Base-by-base conservation (phyloP, 2,329 filamentous ascomycete genomes). In the Colletotrichum sidae region DNA sequence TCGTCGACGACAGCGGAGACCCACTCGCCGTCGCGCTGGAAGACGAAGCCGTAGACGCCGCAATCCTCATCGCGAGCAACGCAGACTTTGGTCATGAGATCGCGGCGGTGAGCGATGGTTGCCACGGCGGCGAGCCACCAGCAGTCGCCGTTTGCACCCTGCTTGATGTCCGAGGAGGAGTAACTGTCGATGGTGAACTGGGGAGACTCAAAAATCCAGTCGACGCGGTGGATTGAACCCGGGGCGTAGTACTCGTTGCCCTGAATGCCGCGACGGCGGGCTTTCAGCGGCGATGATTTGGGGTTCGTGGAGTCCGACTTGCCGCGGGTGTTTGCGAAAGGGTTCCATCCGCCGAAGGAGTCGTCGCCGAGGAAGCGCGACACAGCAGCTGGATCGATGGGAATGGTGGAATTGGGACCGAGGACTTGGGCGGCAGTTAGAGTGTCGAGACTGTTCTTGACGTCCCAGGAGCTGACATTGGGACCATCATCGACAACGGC, bases 11-110 rank as follows among this genome's bases (percentile, higher is more conserved):
- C 88, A 45, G 88, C 88, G 33, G 88, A 87, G 52, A 90, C 84
- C 90, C 90, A 92, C 73, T 91, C 89, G 50, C 90, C 90, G 69
- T 92, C 79, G 72, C 90, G 83, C 74, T 89, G 87, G 74, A 92
- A 92, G 37, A 92, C 89, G 69, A 92, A 92, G 3, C 90, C 90
- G 70, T 92, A 92, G 2, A 92, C 89, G 6, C 90, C 90, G 49
- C 79, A 91, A 80, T 73, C 86, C 79, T 92, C 88, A 68, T 93
- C 85, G 6, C 86, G 83, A 7, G 84, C 87, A 44, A 93, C 87
- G 68, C 90, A 93, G 8, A 93, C 82, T 62, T 83, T 84, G 59
- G 90, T 83, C 71, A 93, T 90, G 38, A 92, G 74, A 2, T 85
- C 87, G 55, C 84, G 78, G 68, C 89, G 87, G 69, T 91, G 90